phyloP scores from a whole-genome alignment of 306 rosid species.

The Quercus rubra region DNA sequence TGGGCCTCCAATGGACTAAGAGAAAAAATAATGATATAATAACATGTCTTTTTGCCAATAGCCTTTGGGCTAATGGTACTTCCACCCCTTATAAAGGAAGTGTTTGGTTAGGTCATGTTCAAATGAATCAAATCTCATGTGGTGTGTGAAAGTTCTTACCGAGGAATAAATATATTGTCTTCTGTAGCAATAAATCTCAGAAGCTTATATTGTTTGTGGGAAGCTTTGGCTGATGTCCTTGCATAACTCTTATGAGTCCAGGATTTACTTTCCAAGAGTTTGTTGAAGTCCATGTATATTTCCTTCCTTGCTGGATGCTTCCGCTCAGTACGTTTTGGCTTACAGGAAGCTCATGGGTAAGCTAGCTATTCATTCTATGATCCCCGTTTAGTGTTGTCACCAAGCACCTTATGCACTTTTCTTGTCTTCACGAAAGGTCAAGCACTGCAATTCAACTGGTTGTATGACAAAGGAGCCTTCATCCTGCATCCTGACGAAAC shows the following conservation, averaged over 20 bases:
- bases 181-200: background rate
- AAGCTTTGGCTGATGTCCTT: background rate
- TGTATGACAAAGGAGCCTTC: constrained; percentile 79
- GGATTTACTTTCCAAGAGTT: constrained; percentile 72
- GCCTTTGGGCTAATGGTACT: background rate
- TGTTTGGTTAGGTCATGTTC: background rate
- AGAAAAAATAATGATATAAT: background rate
- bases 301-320: constrained; percentile 96
- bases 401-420: constrained; percentile 24
- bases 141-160: too few relatives aligned
- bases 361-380: constrained; percentile 27
- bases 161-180: background rate
- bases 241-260: constrained; percentile 27
- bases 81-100: background rate
- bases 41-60: background rate
- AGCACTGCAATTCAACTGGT: constrained; percentile 95
- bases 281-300: constrained; percentile 79
- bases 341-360: constrained; percentile 95
- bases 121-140: background rate
- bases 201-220: constrained; percentile 10
- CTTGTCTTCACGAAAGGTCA: constrained; percentile 73
- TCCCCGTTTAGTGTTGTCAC: constrained; percentile 18
- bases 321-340: constrained; percentile 91
- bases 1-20: background rate
- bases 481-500: constrained; percentile 49